phyloP scores from a whole-genome alignment of 2,329 filamentous ascomycete species.

The Aspergillus sp. region DNA sequence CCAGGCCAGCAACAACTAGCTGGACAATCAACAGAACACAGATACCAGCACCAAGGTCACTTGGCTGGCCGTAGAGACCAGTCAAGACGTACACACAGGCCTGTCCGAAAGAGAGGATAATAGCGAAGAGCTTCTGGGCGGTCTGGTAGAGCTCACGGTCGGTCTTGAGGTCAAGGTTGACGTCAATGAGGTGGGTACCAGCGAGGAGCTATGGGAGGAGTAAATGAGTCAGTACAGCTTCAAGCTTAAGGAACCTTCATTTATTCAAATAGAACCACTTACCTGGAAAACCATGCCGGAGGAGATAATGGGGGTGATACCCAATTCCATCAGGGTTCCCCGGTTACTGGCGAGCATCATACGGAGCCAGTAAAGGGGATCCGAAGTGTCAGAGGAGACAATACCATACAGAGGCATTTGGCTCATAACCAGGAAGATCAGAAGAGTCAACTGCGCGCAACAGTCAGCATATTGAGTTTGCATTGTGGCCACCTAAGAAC shows the following conservation, averaged over 20 bases:
- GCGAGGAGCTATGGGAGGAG: constrained; percentile 69
- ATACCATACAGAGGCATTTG: constrained; percentile 99
- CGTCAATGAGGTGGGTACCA: constrained; percentile 98
- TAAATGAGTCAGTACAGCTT: constrained; percentile 15
- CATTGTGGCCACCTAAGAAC: constrained; percentile 23
- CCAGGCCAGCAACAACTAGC: constrained; percentile 94
- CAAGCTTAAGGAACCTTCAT: not conserved
- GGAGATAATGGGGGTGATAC: constrained; percentile 98
- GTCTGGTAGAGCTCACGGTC: constrained; percentile 99
- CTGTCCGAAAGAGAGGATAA: constrained; percentile 96
- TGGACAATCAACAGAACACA: constrained; percentile 98
- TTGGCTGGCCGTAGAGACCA: constrained; percentile 94
- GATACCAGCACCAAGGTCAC: constrained; percentile 94
- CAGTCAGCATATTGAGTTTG: constrained; percentile 18
- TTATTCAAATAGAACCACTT: constrained; percentile 19
- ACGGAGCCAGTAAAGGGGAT: constrained; percentile 98
- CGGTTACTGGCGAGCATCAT: constrained; percentile 99
- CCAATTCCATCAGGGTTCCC: constrained; percentile 92
- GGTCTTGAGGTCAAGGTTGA: constrained; percentile 99
- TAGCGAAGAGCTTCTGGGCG: constrained; percentile 97
- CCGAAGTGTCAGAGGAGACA: constrained; percentile 96
- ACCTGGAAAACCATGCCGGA: constrained; percentile 99
- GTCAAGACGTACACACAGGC: constrained; percentile 98
- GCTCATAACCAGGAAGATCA: constrained; percentile 99
- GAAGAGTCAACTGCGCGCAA: constrained; percentile 67